These are phyloP conservation scores for Penicillium freii DNA, from an alignment of 2,329 filamentous ascomycete genomes.

Conservation along the genomic window DNA sequence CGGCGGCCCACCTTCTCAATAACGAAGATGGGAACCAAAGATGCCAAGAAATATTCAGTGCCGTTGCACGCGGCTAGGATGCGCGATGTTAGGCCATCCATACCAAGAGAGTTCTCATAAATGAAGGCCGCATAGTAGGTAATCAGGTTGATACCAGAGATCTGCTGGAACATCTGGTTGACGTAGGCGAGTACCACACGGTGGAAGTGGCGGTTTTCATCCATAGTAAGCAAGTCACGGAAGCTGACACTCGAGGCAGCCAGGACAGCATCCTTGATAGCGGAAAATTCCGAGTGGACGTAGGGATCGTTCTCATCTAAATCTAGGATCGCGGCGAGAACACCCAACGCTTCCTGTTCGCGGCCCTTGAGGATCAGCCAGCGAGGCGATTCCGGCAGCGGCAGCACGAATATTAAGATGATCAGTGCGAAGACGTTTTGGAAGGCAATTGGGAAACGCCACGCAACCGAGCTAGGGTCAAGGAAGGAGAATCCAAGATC, in stretches of 20 bases:
- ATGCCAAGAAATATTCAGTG: conserved; percentile 55
- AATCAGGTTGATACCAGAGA: conserved; percentile 47
- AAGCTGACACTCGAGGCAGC: conserved; percentile 52
- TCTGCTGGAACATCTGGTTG: conserved; percentile 57
- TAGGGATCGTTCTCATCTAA: conserved; percentile 45
- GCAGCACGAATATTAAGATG: conserved; percentile 47
- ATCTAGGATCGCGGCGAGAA: conserved; percentile 48
- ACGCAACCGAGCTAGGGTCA: conserved; percentile 44
- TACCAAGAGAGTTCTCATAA: conserved; percentile 44
- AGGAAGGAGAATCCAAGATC: conserved; percentile 53
- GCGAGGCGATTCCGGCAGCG: conserved; percentile 55
- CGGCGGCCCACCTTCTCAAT: conserved; percentile 56
- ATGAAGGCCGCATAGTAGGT: conserved; percentile 48
- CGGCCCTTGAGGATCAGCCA: conserved; percentile 56
- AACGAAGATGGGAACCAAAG: conserved; percentile 50
- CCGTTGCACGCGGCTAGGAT: conserved; percentile 55
- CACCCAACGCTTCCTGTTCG: conserved; percentile 49
- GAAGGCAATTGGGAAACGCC: conserved; percentile 56
- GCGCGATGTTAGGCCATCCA: conserved; percentile 43
- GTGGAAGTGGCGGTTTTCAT: conserved; percentile 56
- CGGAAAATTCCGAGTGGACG: conserved; percentile 46
- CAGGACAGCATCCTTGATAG: conserved; percentile 51
- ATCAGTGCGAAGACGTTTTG: conserved; percentile 55
- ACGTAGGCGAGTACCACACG: conserved; percentile 56
- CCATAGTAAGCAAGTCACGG: conserved; percentile 57